Conservation (phyloP, 2,329 filamentous ascomycete genomes). For the Plenodomus biglobosus region DNA sequence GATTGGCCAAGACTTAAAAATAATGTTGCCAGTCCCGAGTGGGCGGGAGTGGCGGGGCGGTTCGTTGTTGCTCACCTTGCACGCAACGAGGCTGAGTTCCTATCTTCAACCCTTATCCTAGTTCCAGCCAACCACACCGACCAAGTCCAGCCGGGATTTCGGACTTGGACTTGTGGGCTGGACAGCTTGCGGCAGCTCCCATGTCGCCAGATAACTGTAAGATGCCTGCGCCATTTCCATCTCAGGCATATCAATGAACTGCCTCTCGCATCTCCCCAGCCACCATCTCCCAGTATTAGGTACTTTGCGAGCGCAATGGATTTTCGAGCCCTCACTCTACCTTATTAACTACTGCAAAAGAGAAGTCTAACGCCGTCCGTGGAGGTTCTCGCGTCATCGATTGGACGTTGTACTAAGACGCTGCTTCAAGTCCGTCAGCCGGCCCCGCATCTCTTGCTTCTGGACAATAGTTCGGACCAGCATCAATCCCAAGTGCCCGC, state of each 20-base stretch:
- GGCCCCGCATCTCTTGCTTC: constrained; percentile 35
- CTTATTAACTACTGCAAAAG: not conserved
- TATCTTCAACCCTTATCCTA: constrained; percentile 12
- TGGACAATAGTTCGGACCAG: constrained; percentile 22
- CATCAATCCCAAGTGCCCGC: constrained; percentile 15
- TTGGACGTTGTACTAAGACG: constrained; percentile 18
- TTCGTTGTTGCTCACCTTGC: constrained; percentile 4
- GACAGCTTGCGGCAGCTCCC: constrained; percentile 16
- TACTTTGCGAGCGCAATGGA: not conserved
- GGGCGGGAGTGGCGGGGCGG: constrained; percentile 14
- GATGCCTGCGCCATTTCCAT: constrained; percentile 25
- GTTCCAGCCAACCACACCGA: constrained; percentile 21
- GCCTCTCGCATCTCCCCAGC: not conserved
- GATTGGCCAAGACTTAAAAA: constrained; percentile 15
- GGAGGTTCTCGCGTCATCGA: constrained; percentile 23
- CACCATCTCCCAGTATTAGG: not conserved
- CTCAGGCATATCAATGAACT: constrained; percentile 13
- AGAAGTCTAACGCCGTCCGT: not conserved
- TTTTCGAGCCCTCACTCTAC: not conserved
- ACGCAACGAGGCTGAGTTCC: constrained; percentile 25
- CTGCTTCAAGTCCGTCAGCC: constrained; percentile 24
- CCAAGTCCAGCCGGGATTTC: constrained; percentile 17
- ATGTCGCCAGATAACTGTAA: constrained; percentile 15
- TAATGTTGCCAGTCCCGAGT: constrained; percentile 12
- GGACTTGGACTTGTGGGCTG: constrained; percentile 22